Conservation (phyloP, 1,139 yeast genomes). For the Sugiyamaella sp. region DNA sequence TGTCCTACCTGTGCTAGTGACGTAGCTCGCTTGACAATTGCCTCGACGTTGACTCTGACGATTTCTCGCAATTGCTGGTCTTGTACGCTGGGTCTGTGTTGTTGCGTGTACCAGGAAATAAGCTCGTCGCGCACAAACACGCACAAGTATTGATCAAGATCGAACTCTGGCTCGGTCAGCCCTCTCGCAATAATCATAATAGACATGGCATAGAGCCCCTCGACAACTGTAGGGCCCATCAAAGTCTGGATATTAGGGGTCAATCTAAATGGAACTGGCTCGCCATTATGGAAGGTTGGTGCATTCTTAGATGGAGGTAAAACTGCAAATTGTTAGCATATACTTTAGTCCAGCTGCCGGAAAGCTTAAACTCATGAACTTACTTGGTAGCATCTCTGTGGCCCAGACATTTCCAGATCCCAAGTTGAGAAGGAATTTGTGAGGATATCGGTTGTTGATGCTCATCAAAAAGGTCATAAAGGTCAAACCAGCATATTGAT, state of each 20-base stretch:
- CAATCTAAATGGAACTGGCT: constrained; percentile 92
- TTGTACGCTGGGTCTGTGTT: constrained; percentile 62
- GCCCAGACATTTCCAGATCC: constrained; percentile 92
- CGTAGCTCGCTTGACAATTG: constrained; percentile 66
- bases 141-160: constrained; percentile 72
- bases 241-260: constrained; percentile 94
- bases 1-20: constrained; percentile 76
- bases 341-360: constrained; percentile 20
- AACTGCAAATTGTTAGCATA: constrained; percentile 27
- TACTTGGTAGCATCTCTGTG: constrained; percentile 92
- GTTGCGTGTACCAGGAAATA: constrained; percentile 88
- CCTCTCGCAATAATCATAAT: constrained; percentile 86
- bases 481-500: constrained; percentile 93
- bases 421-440: constrained; percentile 81
- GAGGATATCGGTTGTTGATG: constrained; percentile 91
- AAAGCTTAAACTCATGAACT: constrained; percentile 35
- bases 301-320: constrained; percentile 60
- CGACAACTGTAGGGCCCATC: constrained; percentile 90
- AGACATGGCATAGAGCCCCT: constrained; percentile 87
- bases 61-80: constrained; percentile 85
- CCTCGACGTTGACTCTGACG: constrained; percentile 85
- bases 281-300: constrained; percentile 92
- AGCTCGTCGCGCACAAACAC: constrained; percentile 95
- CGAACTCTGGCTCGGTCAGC: constrained; percentile 87
- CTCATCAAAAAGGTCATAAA: constrained; percentile 95